Conservation (phyloP, 805 yeast genomes). For the Ogataea minuta region DNA sequence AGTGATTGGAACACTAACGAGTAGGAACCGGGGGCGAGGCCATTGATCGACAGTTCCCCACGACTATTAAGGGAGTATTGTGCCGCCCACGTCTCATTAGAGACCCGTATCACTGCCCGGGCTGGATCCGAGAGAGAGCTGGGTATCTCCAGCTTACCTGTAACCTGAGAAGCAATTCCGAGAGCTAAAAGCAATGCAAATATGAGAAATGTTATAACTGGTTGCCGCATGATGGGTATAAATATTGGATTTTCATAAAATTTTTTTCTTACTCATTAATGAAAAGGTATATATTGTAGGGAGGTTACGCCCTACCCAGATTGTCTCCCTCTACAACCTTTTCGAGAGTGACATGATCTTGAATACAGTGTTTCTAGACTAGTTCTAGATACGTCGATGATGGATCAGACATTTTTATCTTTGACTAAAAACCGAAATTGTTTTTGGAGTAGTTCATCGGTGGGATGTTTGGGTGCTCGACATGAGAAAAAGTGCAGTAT, state of each 20-base stretch:
- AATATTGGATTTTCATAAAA: constrained; percentile 2
- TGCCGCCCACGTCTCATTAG: constrained; percentile 4
- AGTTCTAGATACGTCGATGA: constrained; percentile 9
- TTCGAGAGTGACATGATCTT: constrained; percentile 29
- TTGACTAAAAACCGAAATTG: constrained; percentile 38
- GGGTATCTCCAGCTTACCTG: constrained; percentile 7
- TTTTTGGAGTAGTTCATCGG: constrained; percentile 86
- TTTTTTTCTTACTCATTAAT: constrained; percentile 32
- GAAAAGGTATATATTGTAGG: constrained; percentile 40
- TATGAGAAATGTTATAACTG: neutral
- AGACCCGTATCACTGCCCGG: neutral
- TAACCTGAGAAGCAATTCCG: neutral
- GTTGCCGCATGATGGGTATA: neutral
- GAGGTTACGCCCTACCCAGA: constrained; percentile 36
- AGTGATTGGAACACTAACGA: constrained; percentile 16
- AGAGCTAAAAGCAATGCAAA: neutral
- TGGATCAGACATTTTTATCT: constrained; percentile 14
- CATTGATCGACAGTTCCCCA: constrained; percentile 1
- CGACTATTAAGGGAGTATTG: constrained; percentile 1
- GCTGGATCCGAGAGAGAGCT: constrained; percentile 4
- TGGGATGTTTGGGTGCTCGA: constrained; percentile 83
- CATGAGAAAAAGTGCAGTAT: constrained; percentile 69
- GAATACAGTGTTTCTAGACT: constrained; percentile 5
- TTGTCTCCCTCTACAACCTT: constrained; percentile 40
- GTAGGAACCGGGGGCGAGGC: constrained; percentile 16